phyloP scores from a whole-genome alignment of 2,329 filamentous ascomycete genomes.

The Alternaria panax region DNA sequence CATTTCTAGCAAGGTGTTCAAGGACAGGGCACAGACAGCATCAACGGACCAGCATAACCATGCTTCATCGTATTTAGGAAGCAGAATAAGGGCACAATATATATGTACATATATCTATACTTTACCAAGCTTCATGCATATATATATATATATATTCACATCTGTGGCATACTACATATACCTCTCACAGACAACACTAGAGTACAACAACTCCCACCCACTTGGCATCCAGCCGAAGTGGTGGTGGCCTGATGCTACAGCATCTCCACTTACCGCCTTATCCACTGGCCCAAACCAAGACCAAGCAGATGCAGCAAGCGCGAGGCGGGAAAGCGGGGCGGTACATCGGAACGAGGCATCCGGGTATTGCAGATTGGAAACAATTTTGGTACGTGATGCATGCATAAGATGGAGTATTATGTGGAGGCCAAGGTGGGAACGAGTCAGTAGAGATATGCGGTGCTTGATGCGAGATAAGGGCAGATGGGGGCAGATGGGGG shows the following conservation, averaged over 20 bases:
- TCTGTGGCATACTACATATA: not conserved
- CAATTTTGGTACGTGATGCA: not conserved
- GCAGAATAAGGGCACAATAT: not conserved
- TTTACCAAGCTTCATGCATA: not conserved
- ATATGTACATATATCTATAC: not conserved
- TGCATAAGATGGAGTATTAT: conserved; percentile 1
- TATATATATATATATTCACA: not conserved
- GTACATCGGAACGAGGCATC: not conserved
- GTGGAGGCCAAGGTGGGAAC: not conserved
- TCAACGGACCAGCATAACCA: not conserved
- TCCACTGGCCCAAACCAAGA: not conserved
- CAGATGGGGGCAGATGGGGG: not conserved
- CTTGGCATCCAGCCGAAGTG: not conserved
- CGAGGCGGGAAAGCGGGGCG: conserved; percentile 1
- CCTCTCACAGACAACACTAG: not conserved
- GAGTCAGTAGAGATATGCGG: not conserved
- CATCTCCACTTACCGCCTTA: conserved; percentile 6
- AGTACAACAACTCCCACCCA: not conserved
- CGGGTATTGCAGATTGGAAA: not conserved
- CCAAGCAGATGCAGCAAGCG: not conserved
- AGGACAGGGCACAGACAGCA: not conserved
- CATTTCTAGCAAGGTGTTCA: not conserved
- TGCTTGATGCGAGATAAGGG: not conserved
- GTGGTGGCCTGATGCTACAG: not conserved
- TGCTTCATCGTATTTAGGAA: not conserved